Evolutionary conservation across 257 asterid species (phyloP), one percentile per base, ranked within the genome.

Genomic region (Coffea canephora): DNA sequence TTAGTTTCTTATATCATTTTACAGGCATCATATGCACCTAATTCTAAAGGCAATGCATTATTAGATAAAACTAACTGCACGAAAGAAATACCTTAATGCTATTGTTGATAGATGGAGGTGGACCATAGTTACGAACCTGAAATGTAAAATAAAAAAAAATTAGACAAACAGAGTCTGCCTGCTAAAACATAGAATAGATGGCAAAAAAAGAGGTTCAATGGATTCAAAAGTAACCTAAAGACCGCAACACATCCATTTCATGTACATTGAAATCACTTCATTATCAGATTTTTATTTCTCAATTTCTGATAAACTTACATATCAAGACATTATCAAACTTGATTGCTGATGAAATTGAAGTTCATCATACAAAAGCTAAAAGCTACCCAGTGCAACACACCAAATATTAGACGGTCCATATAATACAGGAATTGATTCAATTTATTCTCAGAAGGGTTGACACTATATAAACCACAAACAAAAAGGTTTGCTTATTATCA

Each of bases 61-160:
- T 25, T 3, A 1, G 3, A 4, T 43, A n/a, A 43, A 34, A 62
- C 54, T 66, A 66, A 66, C 41, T 31, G 19, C 23, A 23, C 14
- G 8, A 9, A 50, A 73, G 65, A 48, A 23, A 62, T 88, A 95
- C 99, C 99, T 95, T 95, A 84, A 95, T 95, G 86, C 99, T 95
- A 79, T 91, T 94, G 89, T 95, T 95, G 86, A 95, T 90, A 72
- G 97, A 39, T 39, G 98, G 97, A 61, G 89, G 85, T 55, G 95
- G 96, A 82, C 86, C 85, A 77, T 85, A 90, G 85, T 95, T 95
- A 84, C 94, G 87, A 41, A 95, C 99, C 99, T 95, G 91, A 79
- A 71, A 69, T 82, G 83, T 81, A 72, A 68, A 82, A 77, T 73
- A 59, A 48, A 72, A 82, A 73, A 78, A 80, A 36, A 39, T 39